These are phyloP conservation scores for Flueggea neowawraea DNA, from an alignment of 441 rosid species.

Conservation along the genomic window DNA sequence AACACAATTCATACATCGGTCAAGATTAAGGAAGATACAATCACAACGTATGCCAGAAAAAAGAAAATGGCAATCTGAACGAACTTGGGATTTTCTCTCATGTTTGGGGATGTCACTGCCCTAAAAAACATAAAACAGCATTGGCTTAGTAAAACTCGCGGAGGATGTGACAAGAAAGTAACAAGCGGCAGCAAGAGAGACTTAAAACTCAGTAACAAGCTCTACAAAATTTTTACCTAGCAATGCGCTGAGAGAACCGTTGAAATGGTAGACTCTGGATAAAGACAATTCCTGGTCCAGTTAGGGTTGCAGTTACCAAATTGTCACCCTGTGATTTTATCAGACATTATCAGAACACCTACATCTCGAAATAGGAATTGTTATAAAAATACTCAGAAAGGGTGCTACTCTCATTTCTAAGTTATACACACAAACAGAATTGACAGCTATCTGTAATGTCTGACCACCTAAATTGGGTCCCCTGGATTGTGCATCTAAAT, in stretches of 20 bases:
- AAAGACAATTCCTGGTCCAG: constrained; percentile 98
- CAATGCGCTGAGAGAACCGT: constrained; percentile 85
- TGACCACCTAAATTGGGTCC: too few species aligned
- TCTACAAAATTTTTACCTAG: constrained; percentile 46
- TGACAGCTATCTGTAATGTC: too few species aligned
- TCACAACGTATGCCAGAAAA: constrained; percentile 92
- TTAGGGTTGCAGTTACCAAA: constrained; percentile 71
- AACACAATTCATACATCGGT: constrained; percentile 54
- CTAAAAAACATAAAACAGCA: constrained; percentile 35
- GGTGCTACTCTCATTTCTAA: too few species aligned
- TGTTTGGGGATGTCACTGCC: constrained; percentile 97
- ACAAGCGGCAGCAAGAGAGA: neutral
- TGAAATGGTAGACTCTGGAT: constrained; percentile 96
- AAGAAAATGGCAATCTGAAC: constrained; percentile 87
- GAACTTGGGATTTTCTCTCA: constrained; percentile 98
- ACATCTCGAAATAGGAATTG: neutral
- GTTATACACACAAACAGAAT: too few species aligned
- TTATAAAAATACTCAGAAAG: too few species aligned
- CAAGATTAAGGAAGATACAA: constrained; percentile 89
- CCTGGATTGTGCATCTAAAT: too few species aligned
- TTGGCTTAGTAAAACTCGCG: neutral
- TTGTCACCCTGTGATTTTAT: constrained; percentile 73
- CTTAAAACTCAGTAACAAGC: neutral
- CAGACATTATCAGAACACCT: constrained; percentile 3
- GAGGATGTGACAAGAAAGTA: too few species aligned